Evolutionary conservation across 2,329 filamentous ascomycete genomes (phyloP).

Genomic region (Piedraia hortae): DNA sequence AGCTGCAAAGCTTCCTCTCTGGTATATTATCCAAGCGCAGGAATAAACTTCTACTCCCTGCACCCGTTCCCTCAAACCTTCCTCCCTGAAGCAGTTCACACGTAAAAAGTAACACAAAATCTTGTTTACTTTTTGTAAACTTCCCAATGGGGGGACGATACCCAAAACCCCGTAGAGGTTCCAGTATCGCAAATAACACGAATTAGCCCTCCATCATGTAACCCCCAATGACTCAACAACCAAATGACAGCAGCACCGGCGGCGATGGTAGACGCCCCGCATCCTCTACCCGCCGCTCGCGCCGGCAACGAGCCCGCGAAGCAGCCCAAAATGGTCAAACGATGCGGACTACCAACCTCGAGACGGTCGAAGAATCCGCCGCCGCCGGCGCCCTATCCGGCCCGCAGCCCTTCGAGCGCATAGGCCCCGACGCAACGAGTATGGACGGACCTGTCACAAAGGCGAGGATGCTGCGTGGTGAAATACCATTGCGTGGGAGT

Average conservation of each 20-base stretch:
- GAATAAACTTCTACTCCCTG: no score
- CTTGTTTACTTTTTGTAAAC: no score
- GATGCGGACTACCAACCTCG: conserved; percentile 23
- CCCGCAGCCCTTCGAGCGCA: conserved; percentile 26
- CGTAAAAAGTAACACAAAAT: no score
- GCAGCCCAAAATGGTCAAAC: conserved; percentile 21
- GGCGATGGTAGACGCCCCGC: conserved; percentile 9
- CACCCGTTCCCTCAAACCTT: no score
- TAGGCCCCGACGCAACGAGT: conserved; percentile 26
- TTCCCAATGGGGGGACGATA: no score
- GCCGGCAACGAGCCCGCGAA: conserved; percentile 20
- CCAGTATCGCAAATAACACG: no score
- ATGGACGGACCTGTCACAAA: conserved; percentile 30
- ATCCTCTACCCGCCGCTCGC: conserved; percentile 21
- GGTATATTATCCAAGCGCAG: no score
- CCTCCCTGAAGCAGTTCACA: no score
- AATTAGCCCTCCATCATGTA: conserved; percentile 9
- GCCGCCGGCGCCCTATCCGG: conserved; percentile 20
- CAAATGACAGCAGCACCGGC: conserved; percentile 18
- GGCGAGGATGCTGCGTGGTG: conserved; percentile 24
- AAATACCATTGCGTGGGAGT: conserved; percentile 25
- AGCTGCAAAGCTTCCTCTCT: no score
- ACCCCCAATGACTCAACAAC: conserved; percentile 19
- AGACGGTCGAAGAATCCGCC: conserved; percentile 24
- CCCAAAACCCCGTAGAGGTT: no score